Base-by-base conservation (phyloP, 371 early-diverging fungal genomes). In the Mortierella sp. region DNA sequence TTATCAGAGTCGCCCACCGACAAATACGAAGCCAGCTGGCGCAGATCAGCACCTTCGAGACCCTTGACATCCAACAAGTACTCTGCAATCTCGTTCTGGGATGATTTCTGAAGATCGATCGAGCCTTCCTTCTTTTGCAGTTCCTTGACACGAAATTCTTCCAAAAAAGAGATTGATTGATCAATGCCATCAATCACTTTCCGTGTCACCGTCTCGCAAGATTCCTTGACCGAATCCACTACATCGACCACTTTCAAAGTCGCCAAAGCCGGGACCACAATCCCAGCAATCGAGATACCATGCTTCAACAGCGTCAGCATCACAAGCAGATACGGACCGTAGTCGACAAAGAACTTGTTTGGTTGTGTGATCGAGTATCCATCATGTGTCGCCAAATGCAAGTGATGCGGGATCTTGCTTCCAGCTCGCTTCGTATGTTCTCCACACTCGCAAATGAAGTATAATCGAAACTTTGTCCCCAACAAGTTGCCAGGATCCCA, bases 361-460 rank as follows among this genome's bases (percentile, higher is more conserved):
- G 64, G 50, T 28, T 42, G 24, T 3, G 4, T 21, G 43, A 56
- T 32, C 5, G 31, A 34, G n/a, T 63, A 63, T 31, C 64, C 64
- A 49, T 63, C 56, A 19, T 63, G 64, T 8, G 49, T 49, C 19
- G 64, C 64, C 19, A 63, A 28, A 21, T 63, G 64, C 42, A 63
- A 34, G 24, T 62, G 48, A 9, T 63, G 64, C 9, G 49, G 50
- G 1, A 37, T 9, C 49, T 31, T 62, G 54, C 48, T 62, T 9
- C 42, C 51, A 31, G 4, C 24, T 1, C 48, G 21, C 50, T 49
- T 37, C 23, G 56, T 63, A 26, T 56, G 64, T 17, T 49, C 48
- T 14, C 64, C 64, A 31, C 64, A 63, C 31, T 63, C 64, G 30
- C 64, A 63, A 14, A 63, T 28, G 27, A 63, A 55, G 47, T 55